Evolutionary conservation across 2,329 filamentous ascomycete species (phyloP).

Genomic region (Botrytis sinoallii): DNA sequence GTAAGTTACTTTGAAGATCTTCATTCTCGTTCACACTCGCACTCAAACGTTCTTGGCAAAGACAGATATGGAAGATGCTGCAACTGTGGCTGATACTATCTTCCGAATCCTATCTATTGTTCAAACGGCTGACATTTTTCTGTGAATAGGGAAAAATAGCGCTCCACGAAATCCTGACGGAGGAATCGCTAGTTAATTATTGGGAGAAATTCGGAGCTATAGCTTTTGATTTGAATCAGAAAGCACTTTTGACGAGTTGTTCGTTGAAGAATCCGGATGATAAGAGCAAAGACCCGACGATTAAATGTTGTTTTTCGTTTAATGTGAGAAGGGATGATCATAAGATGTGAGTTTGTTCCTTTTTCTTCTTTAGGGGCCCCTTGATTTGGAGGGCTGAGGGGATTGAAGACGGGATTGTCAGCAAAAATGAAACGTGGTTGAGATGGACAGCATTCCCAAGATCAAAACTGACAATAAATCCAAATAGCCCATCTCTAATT

Average conservation of each 20-base stretch:
- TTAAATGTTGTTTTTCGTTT: conserved; percentile 96
- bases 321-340: conserved; percentile 92
- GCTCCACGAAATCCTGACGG: conserved; percentile 91
- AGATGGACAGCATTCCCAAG: neutral
- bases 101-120: neutral
- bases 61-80: neutral
- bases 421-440: neutral
- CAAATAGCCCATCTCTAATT: conserved; percentile 78
- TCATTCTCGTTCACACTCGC: neutral
- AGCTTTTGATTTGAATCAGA: conserved; percentile 89
- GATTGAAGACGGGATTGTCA: neutral
- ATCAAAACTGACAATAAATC: neutral
- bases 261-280: conserved; percentile 78
- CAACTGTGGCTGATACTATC: conserved; percentile 12
- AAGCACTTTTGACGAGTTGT: conserved; percentile 92
- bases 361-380: neutral
- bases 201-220: conserved; percentile 99
- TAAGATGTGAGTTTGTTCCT: conserved; percentile 73
- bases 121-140: conserved; percentile 6
- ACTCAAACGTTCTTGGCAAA: conserved; percentile 9
- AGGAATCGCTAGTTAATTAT: conserved; percentile 92
- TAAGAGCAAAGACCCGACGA: conserved; percentile 65
- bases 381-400: neutral
- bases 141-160: conserved; percentile 77
- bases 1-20: conserved; percentile 52